Evolutionary conservation across 495 filamentous ascomycete genomes (phyloP).

Genomic region (Daldinia grandis): DNA sequence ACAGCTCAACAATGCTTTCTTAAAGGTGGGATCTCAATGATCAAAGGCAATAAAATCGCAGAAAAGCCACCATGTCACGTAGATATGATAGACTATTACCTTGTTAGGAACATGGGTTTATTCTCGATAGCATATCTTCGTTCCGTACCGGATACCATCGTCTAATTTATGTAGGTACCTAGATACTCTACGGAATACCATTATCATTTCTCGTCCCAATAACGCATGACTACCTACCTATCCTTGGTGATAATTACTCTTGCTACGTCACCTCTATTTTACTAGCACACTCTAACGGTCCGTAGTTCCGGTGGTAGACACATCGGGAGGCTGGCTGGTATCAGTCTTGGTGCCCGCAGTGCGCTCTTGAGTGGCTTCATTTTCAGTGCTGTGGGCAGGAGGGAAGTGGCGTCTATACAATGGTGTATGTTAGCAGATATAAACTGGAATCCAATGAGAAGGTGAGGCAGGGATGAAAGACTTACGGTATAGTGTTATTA

Average conservation of each 20-base stretch:
- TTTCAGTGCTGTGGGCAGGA: constrained; percentile 35
- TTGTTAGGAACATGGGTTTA: not conserved
- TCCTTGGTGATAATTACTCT: not conserved
- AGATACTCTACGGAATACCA: not conserved
- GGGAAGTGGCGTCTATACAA: constrained; percentile 49
- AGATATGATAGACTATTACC: not conserved
- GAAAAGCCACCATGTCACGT: not conserved
- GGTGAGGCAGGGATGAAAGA: not conserved
- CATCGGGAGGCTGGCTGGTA: constrained; percentile 47
- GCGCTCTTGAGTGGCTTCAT: constrained; percentile 36
- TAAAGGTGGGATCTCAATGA: not conserved
- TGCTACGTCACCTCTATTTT: constrained; percentile 45
- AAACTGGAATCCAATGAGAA: not conserved
- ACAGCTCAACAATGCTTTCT: not conserved
- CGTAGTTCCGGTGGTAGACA: constrained; percentile 48
- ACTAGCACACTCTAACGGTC: constrained; percentile 46
- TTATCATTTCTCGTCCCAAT: not conserved
- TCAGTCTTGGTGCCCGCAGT: constrained; percentile 43
- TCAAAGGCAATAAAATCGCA: not conserved
- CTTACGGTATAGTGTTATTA: constrained; percentile 74
- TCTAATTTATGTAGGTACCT: not conserved
- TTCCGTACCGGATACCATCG: not conserved
- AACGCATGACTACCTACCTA: no score
- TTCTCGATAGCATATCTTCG: not conserved
- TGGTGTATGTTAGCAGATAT: constrained; percentile 10